Conservation (phyloP, 208 protist species). For the Acanthamoeba sp. region DNA sequence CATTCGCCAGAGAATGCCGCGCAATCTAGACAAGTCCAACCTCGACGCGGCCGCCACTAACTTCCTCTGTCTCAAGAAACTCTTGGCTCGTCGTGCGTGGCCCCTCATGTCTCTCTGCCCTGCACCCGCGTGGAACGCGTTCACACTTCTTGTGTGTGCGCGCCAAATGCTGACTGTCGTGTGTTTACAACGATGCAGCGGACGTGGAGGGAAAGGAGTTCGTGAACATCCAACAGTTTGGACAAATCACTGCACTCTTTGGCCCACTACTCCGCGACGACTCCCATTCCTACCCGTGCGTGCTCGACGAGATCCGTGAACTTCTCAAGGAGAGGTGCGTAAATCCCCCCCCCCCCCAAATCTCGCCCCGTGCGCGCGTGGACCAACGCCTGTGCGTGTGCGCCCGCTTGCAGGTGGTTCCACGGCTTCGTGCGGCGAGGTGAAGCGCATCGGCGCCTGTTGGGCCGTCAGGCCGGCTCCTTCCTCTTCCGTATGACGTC, state of each 20-base stretch:
- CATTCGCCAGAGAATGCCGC: constrained; percentile 18
- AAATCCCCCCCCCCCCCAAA: not conserved
- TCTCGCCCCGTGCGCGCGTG: not conserved
- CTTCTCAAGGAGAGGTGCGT: not conserved
- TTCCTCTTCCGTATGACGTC: constrained; percentile 65
- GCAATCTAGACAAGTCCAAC: not conserved
- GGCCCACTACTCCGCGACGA: constrained; percentile 70
- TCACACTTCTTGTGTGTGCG: too few species aligned
- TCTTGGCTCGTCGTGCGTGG: constrained; percentile 1
- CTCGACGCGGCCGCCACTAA: not conserved
- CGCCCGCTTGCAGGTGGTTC: constrained; percentile 30
- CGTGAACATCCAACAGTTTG: constrained; percentile 82
- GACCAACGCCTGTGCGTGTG: not conserved
- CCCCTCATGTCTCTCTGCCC: too few species aligned
- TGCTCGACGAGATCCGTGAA: constrained; percentile 35
- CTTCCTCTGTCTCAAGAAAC: constrained; percentile 29
- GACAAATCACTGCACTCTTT: constrained; percentile 82
- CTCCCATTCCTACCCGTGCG: not conserved
- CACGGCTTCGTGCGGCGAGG: constrained; percentile 17
- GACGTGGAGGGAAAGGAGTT: constrained; percentile 33
- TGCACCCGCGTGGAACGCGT: too few species aligned
- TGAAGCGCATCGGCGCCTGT: constrained; percentile 57
- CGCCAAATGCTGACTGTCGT: not conserved
- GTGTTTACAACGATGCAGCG: not conserved
- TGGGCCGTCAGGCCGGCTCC: constrained; percentile 4